A percentile compares a stretch with the other conserved stretches of the same genome.
These are phyloP conservation scores for Fulvia fulva DNA, from an alignment of 2,329 filamentous ascomycete species.

Conservation along the genomic window DNA sequence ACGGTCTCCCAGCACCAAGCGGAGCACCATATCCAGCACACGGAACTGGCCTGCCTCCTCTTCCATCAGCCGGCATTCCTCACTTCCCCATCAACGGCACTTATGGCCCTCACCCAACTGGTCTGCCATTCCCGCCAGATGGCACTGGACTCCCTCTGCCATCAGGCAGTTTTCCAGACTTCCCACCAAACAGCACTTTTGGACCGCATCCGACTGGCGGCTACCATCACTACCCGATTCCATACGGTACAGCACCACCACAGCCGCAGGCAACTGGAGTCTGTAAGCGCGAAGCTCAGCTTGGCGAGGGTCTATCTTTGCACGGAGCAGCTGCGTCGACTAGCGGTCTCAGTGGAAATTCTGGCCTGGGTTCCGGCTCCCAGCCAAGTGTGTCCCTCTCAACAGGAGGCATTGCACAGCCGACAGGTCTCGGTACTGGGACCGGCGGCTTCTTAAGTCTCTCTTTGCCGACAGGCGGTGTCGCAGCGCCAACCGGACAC, in stretches of 20 bases:
- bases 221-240: background rate
- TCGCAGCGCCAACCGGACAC: background rate
- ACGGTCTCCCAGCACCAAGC: background rate
- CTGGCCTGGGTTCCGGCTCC: too few species aligned
- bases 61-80: background rate
- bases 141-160: background rate
- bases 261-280: background rate
- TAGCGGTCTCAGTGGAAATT: background rate
- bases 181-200: background rate
- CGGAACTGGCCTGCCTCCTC: background rate
- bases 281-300: background rate
- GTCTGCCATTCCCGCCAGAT: background rate
- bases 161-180: background rate
- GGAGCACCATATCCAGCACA: background rate
- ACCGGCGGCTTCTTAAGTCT: background rate
- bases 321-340: background rate
- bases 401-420: background rate
- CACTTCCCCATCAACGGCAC: background rate
- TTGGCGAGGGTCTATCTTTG: background rate
- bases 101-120: background rate
- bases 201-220: too few species aligned
- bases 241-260: conserved; percentile 1
- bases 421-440: background rate
- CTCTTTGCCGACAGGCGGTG: background rate
- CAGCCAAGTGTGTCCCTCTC: background rate